phyloP scores from a whole-genome alignment of 495 filamentous ascomycete genomes.

The Clohesyomyces aquaticus region DNA sequence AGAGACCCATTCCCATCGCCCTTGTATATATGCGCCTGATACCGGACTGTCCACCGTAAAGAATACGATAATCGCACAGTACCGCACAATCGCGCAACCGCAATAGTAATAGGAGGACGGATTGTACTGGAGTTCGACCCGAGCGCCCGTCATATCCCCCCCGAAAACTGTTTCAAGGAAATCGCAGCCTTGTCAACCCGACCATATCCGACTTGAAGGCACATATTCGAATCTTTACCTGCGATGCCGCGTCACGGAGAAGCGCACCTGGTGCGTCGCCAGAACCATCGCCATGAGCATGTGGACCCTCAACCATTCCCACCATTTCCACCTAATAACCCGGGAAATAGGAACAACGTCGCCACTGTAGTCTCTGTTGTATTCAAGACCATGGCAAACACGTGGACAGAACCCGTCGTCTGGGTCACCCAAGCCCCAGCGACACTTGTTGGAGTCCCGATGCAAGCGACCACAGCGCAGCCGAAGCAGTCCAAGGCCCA shows the following conservation, averaged over 20 bases:
- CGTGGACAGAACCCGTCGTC: conserved; percentile 61
- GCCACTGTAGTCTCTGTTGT: conserved; percentile 55
- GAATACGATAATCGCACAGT: conserved; percentile 18
- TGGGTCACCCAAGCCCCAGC: conserved; percentile 53
- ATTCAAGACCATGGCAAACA: conserved; percentile 59
- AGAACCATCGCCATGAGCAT: conserved; percentile 10
- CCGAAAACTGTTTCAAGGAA: too few relatives aligned
- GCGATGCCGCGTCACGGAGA: conserved; percentile 18
- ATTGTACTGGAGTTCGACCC: too few relatives aligned
- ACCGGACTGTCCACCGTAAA: not conserved
- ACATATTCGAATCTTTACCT: not conserved
- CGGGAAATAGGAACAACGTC: conserved; percentile 12
- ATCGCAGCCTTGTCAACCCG: too few relatives aligned
- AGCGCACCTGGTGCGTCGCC: conserved; percentile 21
- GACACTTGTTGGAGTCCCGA: not conserved
- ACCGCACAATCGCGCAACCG: not conserved
- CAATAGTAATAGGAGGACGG: too few relatives aligned
- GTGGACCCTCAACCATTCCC: conserved; percentile 4
- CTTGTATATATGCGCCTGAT: conserved; percentile 22
- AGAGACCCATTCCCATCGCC: conserved; percentile 7
- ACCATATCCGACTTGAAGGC: not conserved
- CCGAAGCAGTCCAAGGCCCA: conserved; percentile 19
- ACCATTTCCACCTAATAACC: not conserved
- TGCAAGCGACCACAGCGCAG: not conserved
- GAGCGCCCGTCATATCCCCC: too few relatives aligned